These are phyloP conservation scores for Rubia yunnanensis DNA, from an alignment of 257 asterid species.

Conservation along the genomic window DNA sequence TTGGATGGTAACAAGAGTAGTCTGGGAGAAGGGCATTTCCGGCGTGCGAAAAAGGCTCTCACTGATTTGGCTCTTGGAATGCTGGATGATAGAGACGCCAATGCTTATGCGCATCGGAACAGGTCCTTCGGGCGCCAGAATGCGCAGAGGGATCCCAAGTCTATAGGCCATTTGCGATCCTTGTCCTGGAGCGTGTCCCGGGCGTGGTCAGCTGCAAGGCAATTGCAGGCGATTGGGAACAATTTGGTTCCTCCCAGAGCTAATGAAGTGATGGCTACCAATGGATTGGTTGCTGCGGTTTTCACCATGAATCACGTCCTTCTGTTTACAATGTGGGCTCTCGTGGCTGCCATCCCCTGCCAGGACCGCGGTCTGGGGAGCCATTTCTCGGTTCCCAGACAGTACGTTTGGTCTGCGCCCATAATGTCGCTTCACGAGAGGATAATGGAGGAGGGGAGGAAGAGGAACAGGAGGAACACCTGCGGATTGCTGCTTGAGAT, in stretches of 20 bases:
- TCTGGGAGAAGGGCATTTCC: constrained; percentile 82
- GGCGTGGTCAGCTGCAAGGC: constrained; percentile 90
- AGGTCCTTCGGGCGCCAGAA: constrained; percentile 69
- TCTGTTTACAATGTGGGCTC: constrained; percentile 78
- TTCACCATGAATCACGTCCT: constrained; percentile 79
- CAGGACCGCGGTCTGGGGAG: constrained; percentile 91
- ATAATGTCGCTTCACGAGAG: constrained; percentile 64
- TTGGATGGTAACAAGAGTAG: constrained; percentile 46
- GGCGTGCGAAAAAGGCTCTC: constrained; percentile 78
- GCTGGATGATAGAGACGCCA: constrained; percentile 70
- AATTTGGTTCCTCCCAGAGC: constrained; percentile 50
- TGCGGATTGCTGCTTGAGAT: constrained; percentile 89
- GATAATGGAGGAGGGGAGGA: constrained; percentile 76
- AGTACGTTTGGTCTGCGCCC: constrained; percentile 57
- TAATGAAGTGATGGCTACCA: constrained; percentile 51
- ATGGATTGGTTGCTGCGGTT: constrained; percentile 57
- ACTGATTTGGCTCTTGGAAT: constrained; percentile 63
- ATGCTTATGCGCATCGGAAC: constrained; percentile 51
- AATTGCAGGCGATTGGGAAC: constrained; percentile 73
- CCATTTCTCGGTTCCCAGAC: constrained; percentile 46
- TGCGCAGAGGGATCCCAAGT: constrained; percentile 29
- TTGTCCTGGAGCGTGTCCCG: constrained; percentile 94
- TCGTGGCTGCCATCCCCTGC: constrained; percentile 96
- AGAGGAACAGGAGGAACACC: constrained; percentile 54
- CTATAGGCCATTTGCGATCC: constrained; percentile 59